Conservation (phyloP, 352 stramenopile species). For the Pythium sukuiense region DNA sequence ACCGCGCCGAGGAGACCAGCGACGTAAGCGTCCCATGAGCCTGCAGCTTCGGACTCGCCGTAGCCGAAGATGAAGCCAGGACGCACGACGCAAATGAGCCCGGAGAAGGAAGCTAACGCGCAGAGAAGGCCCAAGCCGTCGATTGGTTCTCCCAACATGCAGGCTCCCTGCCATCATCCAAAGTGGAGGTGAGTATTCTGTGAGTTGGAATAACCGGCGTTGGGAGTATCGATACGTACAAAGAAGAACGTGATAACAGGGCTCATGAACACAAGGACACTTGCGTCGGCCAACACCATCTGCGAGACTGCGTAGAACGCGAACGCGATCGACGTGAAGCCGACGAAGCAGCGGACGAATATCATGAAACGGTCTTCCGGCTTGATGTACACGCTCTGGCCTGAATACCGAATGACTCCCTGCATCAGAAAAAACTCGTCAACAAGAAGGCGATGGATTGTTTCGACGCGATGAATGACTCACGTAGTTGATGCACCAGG, state of each 20-base stretch:
- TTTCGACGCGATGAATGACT: background rate
- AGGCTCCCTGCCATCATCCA: constrained; percentile 26
- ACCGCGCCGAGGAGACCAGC: constrained; percentile 11
- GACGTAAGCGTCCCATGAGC: constrained; percentile 5
- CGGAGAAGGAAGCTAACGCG: constrained; percentile 38
- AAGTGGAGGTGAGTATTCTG: background rate
- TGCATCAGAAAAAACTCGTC: background rate
- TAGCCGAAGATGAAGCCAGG: constrained; percentile 46
- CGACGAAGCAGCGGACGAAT: constrained; percentile 21
- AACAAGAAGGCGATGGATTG: too few species aligned
- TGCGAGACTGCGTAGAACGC: constrained; percentile 32
- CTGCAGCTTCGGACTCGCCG: background rate
- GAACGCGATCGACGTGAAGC: constrained; percentile 30
- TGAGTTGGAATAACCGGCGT: background rate
- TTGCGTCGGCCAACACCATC: constrained; percentile 36
- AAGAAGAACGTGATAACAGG: constrained; percentile 34
- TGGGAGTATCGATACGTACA: constrained; percentile 19
- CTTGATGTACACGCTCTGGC: constrained; percentile 18
- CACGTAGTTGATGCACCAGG: constrained; percentile 27
- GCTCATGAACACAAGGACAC: constrained; percentile 33
- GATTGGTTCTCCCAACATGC: constrained; percentile 45
- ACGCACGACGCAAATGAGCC: constrained; percentile 51
- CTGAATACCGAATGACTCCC: constrained; percentile 9
- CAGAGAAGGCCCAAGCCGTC: constrained; percentile 37
- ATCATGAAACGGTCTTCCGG: constrained; percentile 19